Conservation (phyloP, 192 early-diverging fungal genomes). For the Rhizophagus clarus region DNA sequence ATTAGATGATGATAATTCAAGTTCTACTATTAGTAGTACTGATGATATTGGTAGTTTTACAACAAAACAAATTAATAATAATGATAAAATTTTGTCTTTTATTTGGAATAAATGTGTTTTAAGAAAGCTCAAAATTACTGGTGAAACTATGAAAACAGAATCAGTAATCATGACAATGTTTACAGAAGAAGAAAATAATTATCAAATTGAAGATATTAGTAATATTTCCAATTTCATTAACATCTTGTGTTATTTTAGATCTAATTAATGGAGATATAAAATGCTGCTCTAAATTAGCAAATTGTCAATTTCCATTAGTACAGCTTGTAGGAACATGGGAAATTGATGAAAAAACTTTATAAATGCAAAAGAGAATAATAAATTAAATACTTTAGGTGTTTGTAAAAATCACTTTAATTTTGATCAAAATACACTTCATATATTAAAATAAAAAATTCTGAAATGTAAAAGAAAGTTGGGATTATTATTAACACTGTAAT, state of each 20-base stretch:
- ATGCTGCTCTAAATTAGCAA: neutral
- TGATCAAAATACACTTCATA: slow-evolving; percentile 8
- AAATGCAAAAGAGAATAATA: neutral
- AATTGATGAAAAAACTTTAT: neutral
- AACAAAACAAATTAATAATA: neutral
- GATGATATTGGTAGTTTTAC: neutral
- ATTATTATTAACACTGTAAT: neutral
- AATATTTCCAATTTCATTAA: neutral
- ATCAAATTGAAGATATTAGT: neutral
- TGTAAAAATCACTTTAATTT: neutral
- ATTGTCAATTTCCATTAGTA: neutral
- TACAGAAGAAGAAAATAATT: neutral
- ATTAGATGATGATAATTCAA: neutral
- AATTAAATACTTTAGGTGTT: slow-evolving; percentile 4
- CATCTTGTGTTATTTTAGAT: neutral
- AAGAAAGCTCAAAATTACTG: neutral
- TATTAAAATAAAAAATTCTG: neutral
- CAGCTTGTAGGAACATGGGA: slow-evolving; percentile 14
- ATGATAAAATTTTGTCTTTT: neutral
- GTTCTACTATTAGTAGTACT: neutral
- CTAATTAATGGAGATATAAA: neutral
- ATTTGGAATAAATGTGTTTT: neutral
- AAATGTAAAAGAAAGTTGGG: neutral
- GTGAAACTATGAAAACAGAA: neutral
- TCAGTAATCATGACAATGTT: neutral